A percentile compares a stretch with the other conserved stretches of the same genome.
Conservation (phyloP, 495 filamentous ascomycete genomes). For the Cladorrhinum samala region DNA sequence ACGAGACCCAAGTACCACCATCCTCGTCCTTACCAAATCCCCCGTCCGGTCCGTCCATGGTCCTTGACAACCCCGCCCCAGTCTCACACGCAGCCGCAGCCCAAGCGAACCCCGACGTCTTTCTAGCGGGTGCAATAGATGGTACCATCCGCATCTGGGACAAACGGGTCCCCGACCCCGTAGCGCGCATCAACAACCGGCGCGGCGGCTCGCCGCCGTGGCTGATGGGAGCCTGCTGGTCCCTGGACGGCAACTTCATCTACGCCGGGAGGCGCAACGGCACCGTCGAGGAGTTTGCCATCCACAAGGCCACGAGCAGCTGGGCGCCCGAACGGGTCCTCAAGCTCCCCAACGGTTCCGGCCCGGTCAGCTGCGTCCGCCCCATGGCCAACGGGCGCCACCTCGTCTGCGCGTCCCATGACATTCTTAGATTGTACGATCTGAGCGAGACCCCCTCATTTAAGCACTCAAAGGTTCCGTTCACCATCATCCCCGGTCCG, state of each 20-base stretch:
- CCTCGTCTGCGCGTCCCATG: slow-evolving; percentile 88
- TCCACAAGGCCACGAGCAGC: slow-evolving; percentile 66
- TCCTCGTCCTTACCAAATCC: slow-evolving; percentile 37
- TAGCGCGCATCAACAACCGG: slow-evolving; percentile 68
- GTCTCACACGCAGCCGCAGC: background rate
- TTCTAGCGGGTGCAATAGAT: slow-evolving; percentile 81
- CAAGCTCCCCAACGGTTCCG: slow-evolving; percentile 84
- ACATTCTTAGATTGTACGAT: slow-evolving; percentile 91
- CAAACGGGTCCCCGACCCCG: slow-evolving; percentile 64
- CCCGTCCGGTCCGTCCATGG: background rate
- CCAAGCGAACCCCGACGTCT: slow-evolving; percentile 25
- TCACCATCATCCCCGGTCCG: slow-evolving; percentile 90
- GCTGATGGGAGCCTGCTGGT: slow-evolving; percentile 99
- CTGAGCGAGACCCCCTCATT: slow-evolving; percentile 58
- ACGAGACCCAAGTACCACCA: slow-evolving; percentile 47
- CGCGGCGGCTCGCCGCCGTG: slow-evolving; percentile 71
- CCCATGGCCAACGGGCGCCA: slow-evolving; percentile 93
- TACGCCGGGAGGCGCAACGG: slow-evolving; percentile 90
- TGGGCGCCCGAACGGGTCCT: slow-evolving; percentile 71
- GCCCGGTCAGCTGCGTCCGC: slow-evolving; percentile 75
- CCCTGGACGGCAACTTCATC: slow-evolving; percentile 89
- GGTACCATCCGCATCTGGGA: slow-evolving; percentile 91
- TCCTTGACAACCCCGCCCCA: background rate
- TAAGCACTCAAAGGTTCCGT: slow-evolving; percentile 79
- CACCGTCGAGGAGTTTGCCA: slow-evolving; percentile 87